Percentiles rank a stretch among this genome's conserved stretches.
phyloP scores from a whole-genome alignment of 169 alveolate species.

The Eimeria sp. region DNA sequence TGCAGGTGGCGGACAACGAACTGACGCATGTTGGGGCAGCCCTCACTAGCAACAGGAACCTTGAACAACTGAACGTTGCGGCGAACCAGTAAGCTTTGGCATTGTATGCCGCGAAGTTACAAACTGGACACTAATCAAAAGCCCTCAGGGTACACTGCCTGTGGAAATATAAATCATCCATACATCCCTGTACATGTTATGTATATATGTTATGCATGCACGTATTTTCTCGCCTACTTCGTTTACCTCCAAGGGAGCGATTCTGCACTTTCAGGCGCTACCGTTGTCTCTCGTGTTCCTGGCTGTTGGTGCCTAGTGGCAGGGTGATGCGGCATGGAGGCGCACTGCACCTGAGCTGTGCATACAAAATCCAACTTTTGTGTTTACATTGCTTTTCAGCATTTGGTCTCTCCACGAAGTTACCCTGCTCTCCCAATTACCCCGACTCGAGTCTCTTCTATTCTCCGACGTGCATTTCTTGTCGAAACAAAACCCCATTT shows the following conservation, averaged over 20 bases:
- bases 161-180: not conserved
- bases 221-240: not conserved
- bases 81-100: slow-evolving; percentile 76
- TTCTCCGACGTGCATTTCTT: slow-evolving; percentile 78
- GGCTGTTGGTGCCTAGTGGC: not conserved
- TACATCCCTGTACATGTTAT: not conserved
- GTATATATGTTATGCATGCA: not conserved
- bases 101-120: not conserved
- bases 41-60: slow-evolving; percentile 61
- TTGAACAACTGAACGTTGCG: slow-evolving; percentile 68
- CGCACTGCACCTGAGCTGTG: not conserved
- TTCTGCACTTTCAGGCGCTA: not conserved
- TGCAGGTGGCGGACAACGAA: slow-evolving; percentile 77
- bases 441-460: slow-evolving; percentile 64
- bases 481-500: slow-evolving; percentile 73
- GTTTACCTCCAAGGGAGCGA: not conserved
- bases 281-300: not conserved
- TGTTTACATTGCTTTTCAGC: slow-evolving; percentile 25
- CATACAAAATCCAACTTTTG: not conserved
- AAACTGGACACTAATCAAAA: not conserved
- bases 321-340: not conserved
- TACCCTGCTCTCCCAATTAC: slow-evolving; percentile 36
- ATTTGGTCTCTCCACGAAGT: slow-evolving; percentile 70
- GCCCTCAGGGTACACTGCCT: not conserved
- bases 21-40: slow-evolving; percentile 66